These are phyloP conservation scores for Solanum paucissectum DNA, from an alignment of 257 asterid genomes.

Conservation along the genomic window DNA sequence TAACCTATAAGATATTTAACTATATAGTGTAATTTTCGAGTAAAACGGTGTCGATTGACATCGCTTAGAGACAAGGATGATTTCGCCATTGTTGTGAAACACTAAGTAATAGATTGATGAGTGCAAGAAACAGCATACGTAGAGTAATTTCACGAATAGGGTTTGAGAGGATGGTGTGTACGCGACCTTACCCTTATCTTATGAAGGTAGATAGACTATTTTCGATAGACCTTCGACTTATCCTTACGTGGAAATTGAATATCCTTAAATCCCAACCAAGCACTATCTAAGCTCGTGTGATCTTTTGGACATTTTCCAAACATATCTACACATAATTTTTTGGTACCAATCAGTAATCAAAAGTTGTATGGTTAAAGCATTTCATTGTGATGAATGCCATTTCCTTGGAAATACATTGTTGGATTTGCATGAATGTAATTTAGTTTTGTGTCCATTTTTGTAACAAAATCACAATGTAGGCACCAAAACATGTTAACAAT, in stretches of 20 bases:
- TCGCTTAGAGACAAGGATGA: not conserved
- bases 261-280: not conserved
- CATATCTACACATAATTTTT: not conserved
- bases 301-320: not conserved
- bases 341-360: not conserved
- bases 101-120: not conserved
- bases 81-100: not conserved
- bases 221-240: not conserved
- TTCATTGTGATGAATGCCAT: not conserved
- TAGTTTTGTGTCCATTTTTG: not conserved
- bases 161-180: not conserved
- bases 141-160: not conserved
- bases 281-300: not conserved
- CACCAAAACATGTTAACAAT: not conserved
- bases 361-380: not conserved
- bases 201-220: rapidly evolving
- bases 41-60: not conserved
- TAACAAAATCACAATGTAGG: not conserved
- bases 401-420: not conserved
- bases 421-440: not conserved
- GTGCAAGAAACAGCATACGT: not conserved
- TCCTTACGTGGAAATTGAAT: not conserved
- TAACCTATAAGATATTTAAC: not conserved
- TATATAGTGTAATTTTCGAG: not conserved
- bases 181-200: rapidly evolving